A percentile compares a stretch with the other conserved stretches of the same genome.
Conservation (phyloP, 805 yeast species). For the Saccharomyces paradoxus region DNA sequence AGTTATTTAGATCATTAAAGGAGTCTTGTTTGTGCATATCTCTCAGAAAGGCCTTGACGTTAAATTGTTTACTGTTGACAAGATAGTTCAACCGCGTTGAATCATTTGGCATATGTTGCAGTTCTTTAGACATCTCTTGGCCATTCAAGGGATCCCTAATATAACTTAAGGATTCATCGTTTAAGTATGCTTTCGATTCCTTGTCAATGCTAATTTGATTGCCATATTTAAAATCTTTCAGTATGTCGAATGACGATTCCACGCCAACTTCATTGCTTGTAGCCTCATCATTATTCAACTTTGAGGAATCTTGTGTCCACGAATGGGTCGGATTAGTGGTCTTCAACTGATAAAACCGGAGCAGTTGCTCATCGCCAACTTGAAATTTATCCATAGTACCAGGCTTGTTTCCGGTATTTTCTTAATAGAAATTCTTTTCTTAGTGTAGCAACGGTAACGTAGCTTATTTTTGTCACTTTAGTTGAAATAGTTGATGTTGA, state of each 20-base stretch:
- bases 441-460: background rate
- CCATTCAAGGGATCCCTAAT: conserved; percentile 53
- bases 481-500: background rate
- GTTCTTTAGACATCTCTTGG: conserved; percentile 14
- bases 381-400: conserved; percentile 13
- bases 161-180: conserved; percentile 6
- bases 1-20: conserved; percentile 39
- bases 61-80: conserved; percentile 50
- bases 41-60: conserved; percentile 47
- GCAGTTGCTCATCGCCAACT: conserved; percentile 21
- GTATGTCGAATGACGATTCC: conserved; percentile 23
- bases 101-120: conserved; percentile 34
- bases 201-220: conserved; percentile 24
- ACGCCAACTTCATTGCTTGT: background rate
- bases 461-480: background rate
- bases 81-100: conserved; percentile 38
- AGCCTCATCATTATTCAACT: conserved; percentile 15
- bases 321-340: conserved; percentile 35
- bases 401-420: background rate
- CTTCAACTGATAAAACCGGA: conserved; percentile 37
- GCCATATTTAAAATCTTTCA: conserved; percentile 25
- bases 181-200: conserved; percentile 15
- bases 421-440: background rate
- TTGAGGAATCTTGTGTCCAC: conserved; percentile 31
- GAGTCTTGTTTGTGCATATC: conserved; percentile 50